Evolutionary conservation across 345 rosid species (phyloP).

Genomic region (Citrus maxima): DNA sequence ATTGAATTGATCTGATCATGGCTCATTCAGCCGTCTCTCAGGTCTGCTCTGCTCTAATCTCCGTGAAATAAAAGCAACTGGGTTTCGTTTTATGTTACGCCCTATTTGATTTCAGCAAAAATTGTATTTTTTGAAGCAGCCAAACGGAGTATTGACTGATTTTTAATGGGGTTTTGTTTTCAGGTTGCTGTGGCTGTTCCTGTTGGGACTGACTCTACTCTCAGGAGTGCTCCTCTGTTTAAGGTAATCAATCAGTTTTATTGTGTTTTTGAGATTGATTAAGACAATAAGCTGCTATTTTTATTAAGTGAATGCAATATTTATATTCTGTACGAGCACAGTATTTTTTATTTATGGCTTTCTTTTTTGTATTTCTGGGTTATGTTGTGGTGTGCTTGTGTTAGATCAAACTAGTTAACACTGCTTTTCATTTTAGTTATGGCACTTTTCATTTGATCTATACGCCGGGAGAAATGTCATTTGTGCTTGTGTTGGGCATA

Average conservation of each 20-base stretch:
- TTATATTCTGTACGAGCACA: not conserved
- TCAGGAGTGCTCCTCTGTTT: constrained; percentile 31
- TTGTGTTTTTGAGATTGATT: not conserved
- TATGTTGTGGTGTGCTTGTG: not conserved
- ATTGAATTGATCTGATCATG: constrained; percentile 27
- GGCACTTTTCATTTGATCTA: not conserved
- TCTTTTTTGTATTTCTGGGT: not conserved
- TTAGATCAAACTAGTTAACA: not conserved
- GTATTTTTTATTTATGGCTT: not conserved
- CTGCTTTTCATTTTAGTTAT: not conserved
- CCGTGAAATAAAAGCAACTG: not conserved
- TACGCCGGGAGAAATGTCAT: not conserved
- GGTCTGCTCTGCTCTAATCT: constrained; percentile 19
- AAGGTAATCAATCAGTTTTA: constrained; percentile 31
- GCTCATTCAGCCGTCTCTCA: constrained; percentile 43
- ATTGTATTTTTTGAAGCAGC: not conserved
- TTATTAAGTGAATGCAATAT: not conserved
- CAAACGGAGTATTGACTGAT: not conserved
- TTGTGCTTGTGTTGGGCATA: not conserved
- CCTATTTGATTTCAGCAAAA: not conserved
- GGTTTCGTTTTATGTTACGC: not conserved
- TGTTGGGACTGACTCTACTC: constrained; percentile 34
- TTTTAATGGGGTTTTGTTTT: not conserved
- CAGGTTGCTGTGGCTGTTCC: constrained; percentile 50
- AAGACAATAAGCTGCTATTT: not conserved